Conservation (phyloP, 176 grass and related monocot species). For the Paspalum notatum region DNA sequence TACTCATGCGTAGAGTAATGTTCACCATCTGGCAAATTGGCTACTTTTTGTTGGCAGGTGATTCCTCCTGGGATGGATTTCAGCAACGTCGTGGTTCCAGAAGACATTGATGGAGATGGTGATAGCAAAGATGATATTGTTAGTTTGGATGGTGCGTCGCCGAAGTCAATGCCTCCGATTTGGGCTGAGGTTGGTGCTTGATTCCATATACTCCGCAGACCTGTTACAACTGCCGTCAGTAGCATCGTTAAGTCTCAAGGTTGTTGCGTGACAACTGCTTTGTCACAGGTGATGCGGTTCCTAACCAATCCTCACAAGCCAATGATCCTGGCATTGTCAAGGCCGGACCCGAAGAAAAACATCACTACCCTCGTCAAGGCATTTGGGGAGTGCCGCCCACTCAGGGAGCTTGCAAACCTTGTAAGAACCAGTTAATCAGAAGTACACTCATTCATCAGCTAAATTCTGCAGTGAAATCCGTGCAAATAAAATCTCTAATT, state of each 20-base stretch:
- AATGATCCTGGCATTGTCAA: slow-evolving; percentile 87
- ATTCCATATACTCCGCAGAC: neutral
- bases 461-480: neutral
- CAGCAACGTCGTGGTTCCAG: slow-evolving; percentile 76
- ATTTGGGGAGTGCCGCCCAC: slow-evolving; percentile 83
- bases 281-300: slow-evolving; percentile 77
- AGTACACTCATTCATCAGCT: neutral
- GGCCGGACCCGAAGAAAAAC: slow-evolving; percentile 97
- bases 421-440: slow-evolving; percentile 57
- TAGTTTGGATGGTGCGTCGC: slow-evolving; percentile 64
- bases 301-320: slow-evolving; percentile 97
- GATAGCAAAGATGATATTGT: slow-evolving; percentile 71
- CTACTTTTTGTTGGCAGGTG: slow-evolving; percentile 58
- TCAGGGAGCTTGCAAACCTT: slow-evolving; percentile 95
- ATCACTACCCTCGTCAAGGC: slow-evolving; percentile 95
- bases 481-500: neutral
- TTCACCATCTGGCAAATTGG: slow-evolving; percentile 14
- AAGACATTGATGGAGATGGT: slow-evolving; percentile 80
- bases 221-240: neutral
- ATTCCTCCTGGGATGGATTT: slow-evolving; percentile 99
- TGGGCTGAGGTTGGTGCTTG: slow-evolving; percentile 77
- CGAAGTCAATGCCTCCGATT: slow-evolving; percentile 73
- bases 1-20: neutral
- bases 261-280: slow-evolving; percentile 18
- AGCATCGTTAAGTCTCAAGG: neutral